Evolutionary conservation across 1,139 yeast species (phyloP).

Genomic region (Yamadazyma dushanensis): DNA sequence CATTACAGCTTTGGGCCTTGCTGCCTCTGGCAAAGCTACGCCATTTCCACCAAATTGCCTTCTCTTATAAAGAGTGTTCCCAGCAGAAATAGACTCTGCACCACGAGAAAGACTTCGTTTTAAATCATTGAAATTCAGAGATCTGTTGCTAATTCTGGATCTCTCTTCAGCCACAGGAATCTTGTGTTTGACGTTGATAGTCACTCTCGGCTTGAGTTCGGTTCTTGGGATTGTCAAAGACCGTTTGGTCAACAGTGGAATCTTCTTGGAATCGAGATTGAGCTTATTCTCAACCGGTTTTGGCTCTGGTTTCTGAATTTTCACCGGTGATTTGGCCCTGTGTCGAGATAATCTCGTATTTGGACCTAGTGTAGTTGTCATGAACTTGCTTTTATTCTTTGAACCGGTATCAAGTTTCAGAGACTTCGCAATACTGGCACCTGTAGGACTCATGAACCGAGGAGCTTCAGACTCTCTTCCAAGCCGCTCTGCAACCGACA

Average conservation of each 20-base stretch:
- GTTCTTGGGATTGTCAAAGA: conserved; percentile 34
- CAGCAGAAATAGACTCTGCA: conserved; percentile 2
- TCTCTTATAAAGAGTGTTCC: conserved; percentile 13
- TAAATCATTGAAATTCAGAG: conserved; percentile 1
- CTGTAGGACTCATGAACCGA: conserved; percentile 13
- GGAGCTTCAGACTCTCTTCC: conserved; percentile 6
- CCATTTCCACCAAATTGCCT: conserved; percentile 27
- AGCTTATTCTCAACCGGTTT: conserved; percentile 4
- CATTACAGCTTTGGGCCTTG: conserved; percentile 21
- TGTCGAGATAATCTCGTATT: conserved; percentile 10
- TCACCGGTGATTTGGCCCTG: conserved; percentile 12
- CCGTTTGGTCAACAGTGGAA: conserved; percentile 30
- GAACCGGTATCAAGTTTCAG: conserved; percentile 6
- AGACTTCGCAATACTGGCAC: conserved; percentile 12
- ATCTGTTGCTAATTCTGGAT: background rate
- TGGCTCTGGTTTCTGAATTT: conserved; percentile 2
- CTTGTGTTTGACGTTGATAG: conserved; percentile 29
- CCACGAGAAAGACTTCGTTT: conserved; percentile 2
- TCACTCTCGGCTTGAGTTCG: conserved; percentile 29
- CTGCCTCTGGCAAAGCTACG: conserved; percentile 37
- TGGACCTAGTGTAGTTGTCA: conserved; percentile 35
- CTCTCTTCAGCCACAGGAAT: conserved; percentile 4
- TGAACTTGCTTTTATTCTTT: conserved; percentile 29
- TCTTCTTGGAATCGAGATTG: conserved; percentile 19
- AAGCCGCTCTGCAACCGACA: background rate